Base-by-base conservation (phyloP, 345 rosid genomes). In the Garcia nutans region DNA sequence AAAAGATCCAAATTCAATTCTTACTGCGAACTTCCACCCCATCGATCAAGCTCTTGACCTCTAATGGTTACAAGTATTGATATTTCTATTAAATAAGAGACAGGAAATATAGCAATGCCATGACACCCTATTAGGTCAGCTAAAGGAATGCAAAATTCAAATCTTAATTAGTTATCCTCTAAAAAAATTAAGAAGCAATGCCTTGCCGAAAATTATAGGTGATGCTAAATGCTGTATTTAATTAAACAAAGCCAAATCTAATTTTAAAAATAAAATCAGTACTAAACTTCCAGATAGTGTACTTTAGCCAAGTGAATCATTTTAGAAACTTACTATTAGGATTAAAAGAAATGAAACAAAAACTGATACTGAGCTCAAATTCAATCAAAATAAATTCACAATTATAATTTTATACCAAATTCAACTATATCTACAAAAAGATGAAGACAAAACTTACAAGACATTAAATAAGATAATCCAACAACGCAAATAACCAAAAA, bases 401-500 rank as follows among this genome's bases (percentile, higher is more conserved):
- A 61, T 10, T 3, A 44, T 24, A 6, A 67, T 5, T 67, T 8
- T 26, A 73, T 49, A 54, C 1, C 58, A 54, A 47, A 54, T 54
- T 54, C 58, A 54, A 54, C 58, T 54, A 54, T 26, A 47, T 1
- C 15, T 3, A 26, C 19, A 71, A 6, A 33, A 7, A 11, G 50
- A 8, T 58, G 42, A 49, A 44, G 13, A 37, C 12, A 24, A 54
- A 11, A 87, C 92, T 91, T 84, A 96, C 99, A 75, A 1, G 97
- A 93, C 94, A 96, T 86, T 76, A 96, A 82, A 79, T 93, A 93
- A 2, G 99, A 96, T 64, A 96, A 89, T 77, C 99, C 98, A 56
- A 92, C 84, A 71, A 93, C 94, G 84, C 97, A 96, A 73, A 96
- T 86, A 59, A 79, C 91, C 85, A 96, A 80, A 77, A 96, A 77